Evolutionary conservation across 2,329 filamentous ascomycete genomes (phyloP).

Genomic region (Hypoxylon sp.): DNA sequence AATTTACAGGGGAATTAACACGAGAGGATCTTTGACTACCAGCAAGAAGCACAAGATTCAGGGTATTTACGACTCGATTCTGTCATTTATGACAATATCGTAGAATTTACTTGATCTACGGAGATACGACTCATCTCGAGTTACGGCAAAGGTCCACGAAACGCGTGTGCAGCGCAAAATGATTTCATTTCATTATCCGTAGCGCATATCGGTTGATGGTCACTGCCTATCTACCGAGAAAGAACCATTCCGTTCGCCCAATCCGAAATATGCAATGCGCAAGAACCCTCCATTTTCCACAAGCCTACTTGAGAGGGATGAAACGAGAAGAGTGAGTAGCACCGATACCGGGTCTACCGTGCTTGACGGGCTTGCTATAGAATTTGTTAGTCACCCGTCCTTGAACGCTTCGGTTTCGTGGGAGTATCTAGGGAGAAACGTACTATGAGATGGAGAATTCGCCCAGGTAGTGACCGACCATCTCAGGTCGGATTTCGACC

Average conservation of each 20-base stretch:
- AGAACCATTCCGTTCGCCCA: constrained; percentile 72
- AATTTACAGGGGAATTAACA: not conserved
- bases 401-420: not conserved
- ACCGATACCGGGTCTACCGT: constrained; percentile 99
- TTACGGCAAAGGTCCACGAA: not conserved
- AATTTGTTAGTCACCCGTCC: constrained; percentile 63
- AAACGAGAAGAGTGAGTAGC: constrained; percentile 99
- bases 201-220: constrained; percentile 61
- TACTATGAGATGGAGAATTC: constrained; percentile 99
- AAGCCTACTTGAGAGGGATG: constrained; percentile 98
- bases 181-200: constrained; percentile 64
- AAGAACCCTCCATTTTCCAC: constrained; percentile 66
- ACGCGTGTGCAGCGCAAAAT: constrained; percentile 47
- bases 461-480: constrained; percentile 99
- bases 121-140: not conserved
- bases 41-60: not conserved
- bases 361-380: constrained; percentile 97
- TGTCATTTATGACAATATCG: not conserved
- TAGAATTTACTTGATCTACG: not conserved
- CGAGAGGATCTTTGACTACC: not conserved
- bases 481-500: constrained; percentile 99
- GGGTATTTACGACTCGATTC: not conserved
- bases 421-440: constrained; percentile 60
- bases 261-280: constrained; percentile 73
- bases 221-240: constrained; percentile 61